Evolutionary conservation across 164 flowering plant genomes (phyloP).

Genomic region (Vitis labrusca): DNA sequence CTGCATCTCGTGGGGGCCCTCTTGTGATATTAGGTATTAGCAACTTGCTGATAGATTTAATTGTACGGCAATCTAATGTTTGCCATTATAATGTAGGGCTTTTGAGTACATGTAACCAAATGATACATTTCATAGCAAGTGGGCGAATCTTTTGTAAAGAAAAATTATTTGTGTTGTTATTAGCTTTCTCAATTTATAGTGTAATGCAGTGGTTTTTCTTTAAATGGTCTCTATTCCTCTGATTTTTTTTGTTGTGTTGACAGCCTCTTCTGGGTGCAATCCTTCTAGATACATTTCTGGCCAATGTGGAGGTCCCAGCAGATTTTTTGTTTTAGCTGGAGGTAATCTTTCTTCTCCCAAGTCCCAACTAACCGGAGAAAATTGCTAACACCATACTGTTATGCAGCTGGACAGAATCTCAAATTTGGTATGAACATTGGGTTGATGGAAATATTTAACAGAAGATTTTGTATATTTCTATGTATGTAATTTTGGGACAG

Average conservation of each 20-base stretch:
- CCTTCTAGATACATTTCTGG: constrained; percentile 49
- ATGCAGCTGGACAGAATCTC: background rate
- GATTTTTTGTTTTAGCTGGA: constrained; percentile 57
- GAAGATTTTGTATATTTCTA: too few relatives aligned
- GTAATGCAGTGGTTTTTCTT: background rate
- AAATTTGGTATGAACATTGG: too few relatives aligned
- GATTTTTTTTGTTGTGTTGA: constrained; percentile 10
- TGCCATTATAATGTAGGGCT: too few relatives aligned
- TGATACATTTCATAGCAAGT: background rate
- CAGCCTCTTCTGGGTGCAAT: constrained; percentile 46
- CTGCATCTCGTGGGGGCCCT: background rate
- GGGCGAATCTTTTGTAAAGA: too few relatives aligned
- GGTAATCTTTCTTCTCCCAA: constrained; percentile 35
- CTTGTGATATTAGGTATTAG: background rate
- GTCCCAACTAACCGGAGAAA: background rate
- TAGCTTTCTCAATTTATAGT: too few relatives aligned
- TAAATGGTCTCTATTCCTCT: background rate
- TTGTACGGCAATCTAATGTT: background rate
- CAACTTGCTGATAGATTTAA: background rate
- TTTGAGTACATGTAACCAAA: background rate
- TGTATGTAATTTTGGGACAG: too few relatives aligned
- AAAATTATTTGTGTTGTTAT: too few relatives aligned
- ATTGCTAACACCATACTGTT: background rate
- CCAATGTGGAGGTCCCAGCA: constrained; percentile 53
- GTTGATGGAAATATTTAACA: too few relatives aligned